Percentiles rank a stretch among this genome's conserved stretches.
Evolutionary conservation across 1,139 yeast genomes (phyloP).

Genomic region (Debaryomycetaceae sp.): DNA sequence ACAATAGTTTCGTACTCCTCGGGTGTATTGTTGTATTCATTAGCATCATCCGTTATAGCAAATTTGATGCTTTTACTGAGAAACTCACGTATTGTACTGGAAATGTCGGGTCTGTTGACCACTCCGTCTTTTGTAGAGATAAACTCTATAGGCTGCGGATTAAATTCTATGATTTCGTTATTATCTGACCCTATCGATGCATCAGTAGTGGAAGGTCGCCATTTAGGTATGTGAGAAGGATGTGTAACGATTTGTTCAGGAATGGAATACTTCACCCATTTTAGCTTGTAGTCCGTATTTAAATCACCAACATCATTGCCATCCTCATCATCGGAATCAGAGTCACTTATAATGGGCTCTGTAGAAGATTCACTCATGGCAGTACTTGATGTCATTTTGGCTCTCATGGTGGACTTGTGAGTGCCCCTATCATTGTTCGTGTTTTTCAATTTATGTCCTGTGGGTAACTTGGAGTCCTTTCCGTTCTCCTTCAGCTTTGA

Average conservation of each 20-base stretch:
- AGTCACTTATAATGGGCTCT: slow-evolving; percentile 9
- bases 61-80: slow-evolving; percentile 45
- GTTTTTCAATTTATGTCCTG: not conserved
- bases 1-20: slow-evolving; percentile 33
- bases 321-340: slow-evolving; percentile 8
- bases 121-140: slow-evolving; percentile 14
- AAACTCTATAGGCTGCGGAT: slow-evolving; percentile 29
- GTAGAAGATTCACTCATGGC: not conserved
- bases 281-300: slow-evolving; percentile 26
- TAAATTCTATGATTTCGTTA: slow-evolving; percentile 28
- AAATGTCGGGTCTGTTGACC: slow-evolving; percentile 26
- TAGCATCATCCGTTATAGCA: slow-evolving; percentile 41
- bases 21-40: slow-evolving; percentile 31
- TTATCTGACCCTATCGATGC: slow-evolving; percentile 43
- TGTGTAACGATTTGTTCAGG: slow-evolving; percentile 69
- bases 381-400: not conserved
- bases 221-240: slow-evolving; percentile 67
- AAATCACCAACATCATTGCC: slow-evolving; percentile 10
- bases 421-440: not conserved
- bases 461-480: not conserved
- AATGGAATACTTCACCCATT: slow-evolving; percentile 46
- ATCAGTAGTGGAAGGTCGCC: slow-evolving; percentile 50
- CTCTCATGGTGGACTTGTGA: not conserved
- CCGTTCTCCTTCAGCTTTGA: too few species aligned
- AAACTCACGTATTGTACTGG: slow-evolving; percentile 48